phyloP scores from a whole-genome alignment of 495 filamentous ascomycete genomes.

The Penicillium psychrofluorescens region DNA sequence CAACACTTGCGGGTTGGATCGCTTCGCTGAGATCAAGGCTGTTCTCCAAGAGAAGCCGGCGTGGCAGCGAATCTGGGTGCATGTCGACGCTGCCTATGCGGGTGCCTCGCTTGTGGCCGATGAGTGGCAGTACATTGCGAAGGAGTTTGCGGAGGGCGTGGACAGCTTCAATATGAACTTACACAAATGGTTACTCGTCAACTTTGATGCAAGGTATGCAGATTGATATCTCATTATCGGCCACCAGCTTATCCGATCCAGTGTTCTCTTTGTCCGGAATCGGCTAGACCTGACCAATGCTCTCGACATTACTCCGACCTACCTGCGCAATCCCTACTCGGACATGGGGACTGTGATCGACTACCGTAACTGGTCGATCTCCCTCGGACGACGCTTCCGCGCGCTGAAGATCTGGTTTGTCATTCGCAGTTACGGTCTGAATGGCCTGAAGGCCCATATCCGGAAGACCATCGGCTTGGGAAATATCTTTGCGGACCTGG shows the following conservation, averaged over 20 bases:
- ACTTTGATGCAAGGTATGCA: constrained; percentile 73
- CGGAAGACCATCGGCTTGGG: constrained; percentile 59
- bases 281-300: constrained; percentile 69
- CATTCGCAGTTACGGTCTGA: constrained; percentile 74
- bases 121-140: constrained; percentile 66
- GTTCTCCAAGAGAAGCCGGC: constrained; percentile 54
- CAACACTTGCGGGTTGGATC: constrained; percentile 79
- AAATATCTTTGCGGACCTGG: constrained; percentile 55
- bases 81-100: constrained; percentile 95
- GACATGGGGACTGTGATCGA: constrained; percentile 85
- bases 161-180: constrained; percentile 93
- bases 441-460: constrained; percentile 69
- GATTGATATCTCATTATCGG: background rate
- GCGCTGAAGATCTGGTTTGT: constrained; percentile 97
- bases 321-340: constrained; percentile 72
- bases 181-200: constrained; percentile 96
- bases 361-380: constrained; percentile 98
- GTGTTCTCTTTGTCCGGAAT: constrained; percentile 69
- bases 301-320: constrained; percentile 75
- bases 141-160: constrained; percentile 53
- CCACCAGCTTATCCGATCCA: constrained; percentile 16
- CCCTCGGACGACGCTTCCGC: constrained; percentile 86
- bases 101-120: constrained; percentile 75
- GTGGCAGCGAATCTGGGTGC: constrained; percentile 70
- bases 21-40: constrained; percentile 61